Base-by-base conservation (phyloP, 108 stramenopile species). In the Skeletonema menzelii region DNA sequence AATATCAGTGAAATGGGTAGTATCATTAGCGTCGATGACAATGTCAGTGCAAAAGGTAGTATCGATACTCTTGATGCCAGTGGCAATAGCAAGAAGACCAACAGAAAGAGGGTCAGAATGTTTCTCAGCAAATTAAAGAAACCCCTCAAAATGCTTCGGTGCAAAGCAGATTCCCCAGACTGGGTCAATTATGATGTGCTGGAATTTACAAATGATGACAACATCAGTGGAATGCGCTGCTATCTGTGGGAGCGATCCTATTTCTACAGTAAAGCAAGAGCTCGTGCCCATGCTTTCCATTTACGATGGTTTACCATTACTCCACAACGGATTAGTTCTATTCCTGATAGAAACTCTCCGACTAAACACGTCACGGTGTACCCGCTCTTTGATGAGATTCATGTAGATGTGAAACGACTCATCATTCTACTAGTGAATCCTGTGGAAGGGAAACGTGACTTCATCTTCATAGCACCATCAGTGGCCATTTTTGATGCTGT, bases 301-400 rank as follows among this genome's bases (percentile, higher is more conserved):
- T 65, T 89, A 35, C 76, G 88, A 31, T 89, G 88, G 88, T 92
- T 92, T 56, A 85, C 76, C 46, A 75, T 92, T 31, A 78, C 84
- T 12, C 63, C 77, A 15, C 61, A 81, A 27, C 59, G 65, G 63
- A 76, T 92, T n/a, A 30, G 53, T n/a, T 86, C 85, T 10, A 82
- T 89, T 15, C 85, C 87, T 2, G 73, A 87, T 70, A 77, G 91
- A 14, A 28, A 55, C 5, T 47, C 82, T 59, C 63, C 76, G 10
- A 65, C 83, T 30, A 75, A 71, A 14, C 87, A 92, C 35, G 31
- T 35, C 0, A 77, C 85, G 46, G 59, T 61, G 12, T 92, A 89
- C 57, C 85, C 88, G 11, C 70, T 55, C 6, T 92, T 88, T 69
- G 79, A 72, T 14, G 67, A 76, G 3, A 73, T 92, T 60, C 76